Percentiles rank a stretch among this genome's conserved stretches.
These are phyloP conservation scores for Tilletia walkeri DNA, from an alignment of 1,284 basidiomycete genomes.

Conservation along the genomic window DNA sequence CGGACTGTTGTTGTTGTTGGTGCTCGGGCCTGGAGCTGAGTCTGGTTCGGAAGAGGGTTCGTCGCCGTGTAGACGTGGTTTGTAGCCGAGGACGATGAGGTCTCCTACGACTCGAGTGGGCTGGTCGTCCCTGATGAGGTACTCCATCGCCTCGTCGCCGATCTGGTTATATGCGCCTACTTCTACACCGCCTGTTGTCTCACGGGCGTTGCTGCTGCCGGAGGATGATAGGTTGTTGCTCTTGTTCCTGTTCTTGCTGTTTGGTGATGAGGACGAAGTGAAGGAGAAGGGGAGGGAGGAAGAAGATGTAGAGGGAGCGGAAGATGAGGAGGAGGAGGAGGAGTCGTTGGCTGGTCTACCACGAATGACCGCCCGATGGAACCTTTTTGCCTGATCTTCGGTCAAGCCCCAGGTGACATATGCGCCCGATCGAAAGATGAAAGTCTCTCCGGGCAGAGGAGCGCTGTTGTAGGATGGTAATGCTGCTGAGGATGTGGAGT, in stretches of 20 bases:
- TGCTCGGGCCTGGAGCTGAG: background rate
- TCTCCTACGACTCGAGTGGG: conserved; percentile 49
- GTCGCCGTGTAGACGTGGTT: conserved; percentile 27
- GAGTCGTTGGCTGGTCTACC: conserved; percentile 16
- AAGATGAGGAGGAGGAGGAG: no score
- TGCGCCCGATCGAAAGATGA: conserved; percentile 49
- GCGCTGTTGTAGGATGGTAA: background rate
- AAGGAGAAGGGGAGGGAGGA: no score
- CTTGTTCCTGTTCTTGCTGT: no score
- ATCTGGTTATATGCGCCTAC: conserved; percentile 33
- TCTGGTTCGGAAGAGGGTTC: background rate
- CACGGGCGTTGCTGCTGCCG: no score
- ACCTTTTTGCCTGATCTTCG: conserved; percentile 37
- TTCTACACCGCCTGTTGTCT: conserved; percentile 28
- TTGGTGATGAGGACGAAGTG: no score
- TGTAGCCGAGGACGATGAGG: conserved; percentile 48
- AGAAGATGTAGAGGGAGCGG: no score
- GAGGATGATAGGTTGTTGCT: no score
- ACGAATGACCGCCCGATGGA: conserved; percentile 41
- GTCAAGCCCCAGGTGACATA: conserved; percentile 53
- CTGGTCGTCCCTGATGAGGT: conserved; percentile 38
- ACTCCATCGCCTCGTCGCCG: conserved; percentile 54
- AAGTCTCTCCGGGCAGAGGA: conserved; percentile 31
- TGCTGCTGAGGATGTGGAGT: background rate
- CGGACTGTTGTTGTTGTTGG: no score